Base-by-base conservation (phyloP, 306 rosid species). In the Trifolium subterraneum region DNA sequence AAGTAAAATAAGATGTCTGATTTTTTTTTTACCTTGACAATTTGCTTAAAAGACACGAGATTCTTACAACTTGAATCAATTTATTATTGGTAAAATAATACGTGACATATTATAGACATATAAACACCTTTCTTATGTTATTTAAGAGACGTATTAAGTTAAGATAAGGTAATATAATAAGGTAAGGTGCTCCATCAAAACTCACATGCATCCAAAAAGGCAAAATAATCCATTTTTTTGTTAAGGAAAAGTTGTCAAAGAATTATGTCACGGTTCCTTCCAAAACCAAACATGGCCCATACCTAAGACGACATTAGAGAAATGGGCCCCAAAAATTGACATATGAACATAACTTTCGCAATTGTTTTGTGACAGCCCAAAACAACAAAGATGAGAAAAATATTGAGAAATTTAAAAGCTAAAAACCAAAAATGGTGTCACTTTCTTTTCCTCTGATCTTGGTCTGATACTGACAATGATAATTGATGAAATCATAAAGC, bases 241-340 rank as follows among this genome's bases (percentile, higher is more conserved):
- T 71, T 55, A 39, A 54, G 10, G 55, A 48, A 48, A 48, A 48
- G 55, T 48, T 48, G 55, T 48, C 29, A 29, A 56, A 44, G 23
- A 73, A 42, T n/a, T 23, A 52, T 45, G 13, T 71, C 16, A 23
- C 33, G 33, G 35, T 60, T 73, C 60, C 71, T 29, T 62, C 68
- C 23, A 63, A 62, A 62, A 51, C 42, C 45, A 50, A 68, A 68
- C 22, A 12, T 50, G 68, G 25, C 52, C 80, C 47, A 59, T 64
- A 4, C 61, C 15, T 27, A 35, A 47, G 48, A 10, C 55, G 42
- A 35, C 74, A 13, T 42, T 20, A 75, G 23, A 13, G 7, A 51
- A 13, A 7, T 62, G 41, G 73, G 59, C 33, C 75, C 75, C 15
- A 4, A 9, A 75, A 65, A 81, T 54, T 69, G 68, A 72, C 76